phyloP scores from a whole-genome alignment of 306 rosid genomes.

The Oxytropis ochrocephala region DNA sequence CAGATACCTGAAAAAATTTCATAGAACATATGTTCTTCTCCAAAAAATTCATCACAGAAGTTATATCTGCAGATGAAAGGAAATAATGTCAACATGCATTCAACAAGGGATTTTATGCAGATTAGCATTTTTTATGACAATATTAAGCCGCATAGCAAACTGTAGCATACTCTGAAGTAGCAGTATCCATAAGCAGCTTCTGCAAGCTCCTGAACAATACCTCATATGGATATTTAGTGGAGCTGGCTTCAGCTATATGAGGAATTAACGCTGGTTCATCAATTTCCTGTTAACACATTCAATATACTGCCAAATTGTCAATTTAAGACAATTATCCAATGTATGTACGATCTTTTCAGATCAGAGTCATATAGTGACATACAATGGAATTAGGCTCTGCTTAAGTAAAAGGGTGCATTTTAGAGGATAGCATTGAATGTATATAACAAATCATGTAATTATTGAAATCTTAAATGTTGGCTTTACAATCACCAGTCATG shows the following conservation, averaged over 20 bases:
- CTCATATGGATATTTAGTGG: constrained; percentile 75
- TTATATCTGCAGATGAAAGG: constrained; percentile 54
- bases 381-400: background rate
- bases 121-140: background rate
- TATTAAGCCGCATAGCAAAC: constrained; percentile 26
- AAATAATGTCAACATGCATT: constrained; percentile 13
- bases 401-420: background rate
- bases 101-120: background rate
- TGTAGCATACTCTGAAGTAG: constrained; percentile 76
- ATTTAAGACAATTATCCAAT: background rate
- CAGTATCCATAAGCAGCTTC: constrained; percentile 86
- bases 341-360: background rate
- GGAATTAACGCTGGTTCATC: constrained; percentile 90
- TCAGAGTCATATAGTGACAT: background rate
- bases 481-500: background rate
- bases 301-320: background rate
- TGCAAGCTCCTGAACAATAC: constrained; percentile 90
- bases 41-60: constrained; percentile 76
- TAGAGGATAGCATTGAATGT: background rate
- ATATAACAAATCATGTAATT: background rate
- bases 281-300: constrained; percentile 48
- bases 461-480: background rate
- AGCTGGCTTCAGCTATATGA: constrained; percentile 88
- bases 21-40: constrained; percentile 63
- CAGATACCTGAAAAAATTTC: constrained; percentile 71